Base-by-base conservation (phyloP, 768 basidiomycete genomes). In the Collybiopsis confluens region DNA sequence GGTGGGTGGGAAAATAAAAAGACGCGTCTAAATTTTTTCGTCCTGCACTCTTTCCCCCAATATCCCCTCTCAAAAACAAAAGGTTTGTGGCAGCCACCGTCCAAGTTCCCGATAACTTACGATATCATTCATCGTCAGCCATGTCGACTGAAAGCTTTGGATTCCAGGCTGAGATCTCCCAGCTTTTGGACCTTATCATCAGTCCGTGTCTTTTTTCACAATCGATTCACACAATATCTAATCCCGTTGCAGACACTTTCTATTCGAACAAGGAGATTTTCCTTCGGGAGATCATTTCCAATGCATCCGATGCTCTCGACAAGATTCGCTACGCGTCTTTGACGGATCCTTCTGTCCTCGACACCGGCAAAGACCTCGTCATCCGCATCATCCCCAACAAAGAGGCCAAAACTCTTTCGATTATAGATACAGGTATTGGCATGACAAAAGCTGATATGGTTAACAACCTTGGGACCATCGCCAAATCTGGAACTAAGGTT, bases 241-340 rank as follows among this genome's bases (percentile, higher is more conserved):
- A 24, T 18, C 15, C 13, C 46, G 43, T 9, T n/a, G 18, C 60
- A 92, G 90, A 98, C 81, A 98, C 96, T 59, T 98, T 98, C 86
- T 99, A 98, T 86, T 97, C 94, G 58, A 98, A 99, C 87, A 99
- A 99, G 82, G 96, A 98, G 77, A 98, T 99, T 73, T 98, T 98
- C 85, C 87, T 99, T 63, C 91, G 97, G 70, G 97, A 98, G 75
- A 59, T 98, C 62, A 98, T 96, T 74, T 98, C 96, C 60, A 98
- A 98, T 77, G 76, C 79, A 60, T 98, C 97, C 56, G 97, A 98
- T 84, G 97, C 97, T 46, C 85, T 98, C 72, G 97, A 99, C 79
- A 98, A 98, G 81, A 90, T 98, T 67, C 92, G 97, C 45, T 99
- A 98, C 71, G 82, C 90, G 30, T 96, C 97, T 52, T 79, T 98